phyloP scores from a whole-genome alignment of 495 filamentous ascomycete species.

The Aspergillus biplanus region DNA sequence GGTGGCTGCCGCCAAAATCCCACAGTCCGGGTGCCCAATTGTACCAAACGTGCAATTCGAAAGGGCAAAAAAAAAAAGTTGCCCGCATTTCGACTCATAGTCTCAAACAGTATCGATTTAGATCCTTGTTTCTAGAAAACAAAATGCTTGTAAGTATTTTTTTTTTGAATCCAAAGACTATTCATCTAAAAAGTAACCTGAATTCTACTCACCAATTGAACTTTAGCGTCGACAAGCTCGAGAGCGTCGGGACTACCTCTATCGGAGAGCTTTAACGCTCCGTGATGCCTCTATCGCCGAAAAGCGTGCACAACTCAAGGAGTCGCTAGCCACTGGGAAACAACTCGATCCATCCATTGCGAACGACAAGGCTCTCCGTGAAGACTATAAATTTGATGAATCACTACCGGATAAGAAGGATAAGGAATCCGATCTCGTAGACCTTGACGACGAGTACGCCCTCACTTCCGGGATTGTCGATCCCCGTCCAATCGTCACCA shows the following conservation, averaged over 20 bases:
- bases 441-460: slow-evolving; percentile 95
- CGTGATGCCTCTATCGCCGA: slow-evolving; percentile 91
- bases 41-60: slow-evolving; percentile 41
- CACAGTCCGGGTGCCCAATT: slow-evolving; percentile 37
- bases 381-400: slow-evolving; percentile 94
- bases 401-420: slow-evolving; percentile 61
- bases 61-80: slow-evolving; percentile 45
- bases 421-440: slow-evolving; percentile 49
- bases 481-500: slow-evolving; percentile 88
- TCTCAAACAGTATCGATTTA: slow-evolving; percentile 1
- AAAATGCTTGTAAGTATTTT: slow-evolving; percentile 49
- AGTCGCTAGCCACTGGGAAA: slow-evolving; percentile 81
- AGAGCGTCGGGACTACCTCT: slow-evolving; percentile 92
- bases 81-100: slow-evolving; percentile 29
- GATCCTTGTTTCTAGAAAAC: neutral
- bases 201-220: neutral
- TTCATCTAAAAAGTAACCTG: neutral
- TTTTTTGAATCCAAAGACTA: neutral
- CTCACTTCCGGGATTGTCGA: slow-evolving; percentile 83
- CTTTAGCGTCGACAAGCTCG: slow-evolving; percentile 71
- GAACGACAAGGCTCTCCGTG: slow-evolving; percentile 81
- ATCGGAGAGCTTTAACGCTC: slow-evolving; percentile 77
- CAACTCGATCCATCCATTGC: slow-evolving; percentile 86
- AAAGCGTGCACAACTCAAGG: slow-evolving; percentile 84
- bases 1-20: slow-evolving; percentile 33